Evolutionary conservation across 2,329 filamentous ascomycete species (phyloP).

Genomic region (Colletotrichum brevisporum): DNA sequence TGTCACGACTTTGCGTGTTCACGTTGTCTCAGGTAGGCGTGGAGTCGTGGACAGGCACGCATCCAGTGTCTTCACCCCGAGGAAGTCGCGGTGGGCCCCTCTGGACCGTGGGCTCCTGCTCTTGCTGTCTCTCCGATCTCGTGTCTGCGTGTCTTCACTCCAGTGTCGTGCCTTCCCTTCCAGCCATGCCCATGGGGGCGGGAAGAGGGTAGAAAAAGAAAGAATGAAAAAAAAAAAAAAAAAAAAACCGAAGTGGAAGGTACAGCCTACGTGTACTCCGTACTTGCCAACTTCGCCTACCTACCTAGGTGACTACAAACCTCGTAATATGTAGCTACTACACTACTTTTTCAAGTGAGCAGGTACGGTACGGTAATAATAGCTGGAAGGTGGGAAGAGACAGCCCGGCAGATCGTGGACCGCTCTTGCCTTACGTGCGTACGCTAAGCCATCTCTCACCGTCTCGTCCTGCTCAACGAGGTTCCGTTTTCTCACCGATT

Average conservation of each 20-base stretch:
- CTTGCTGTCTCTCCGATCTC: neutral
- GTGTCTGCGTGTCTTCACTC: slow-evolving; percentile 25
- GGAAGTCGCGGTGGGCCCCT: no score
- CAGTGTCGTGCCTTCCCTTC: slow-evolving; percentile 9
- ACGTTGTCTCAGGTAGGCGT: no score
- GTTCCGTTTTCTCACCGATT: slow-evolving; percentile 38
- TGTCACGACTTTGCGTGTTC: no score
- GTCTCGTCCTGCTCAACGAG: slow-evolving; percentile 8
- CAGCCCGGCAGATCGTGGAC: no score
- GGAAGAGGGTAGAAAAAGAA: slow-evolving; percentile 10
- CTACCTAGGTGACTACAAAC: no score
- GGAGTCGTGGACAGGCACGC: no score
- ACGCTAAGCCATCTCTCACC: slow-evolving; percentile 3
- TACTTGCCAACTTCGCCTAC: no score
- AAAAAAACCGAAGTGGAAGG: slow-evolving; percentile 16
- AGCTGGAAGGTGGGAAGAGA: no score
- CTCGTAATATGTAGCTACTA: no score
- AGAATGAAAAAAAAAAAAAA: neutral
- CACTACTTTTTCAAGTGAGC: no score
- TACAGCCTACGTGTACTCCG: slow-evolving; percentile 7
- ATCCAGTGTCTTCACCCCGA: no score
- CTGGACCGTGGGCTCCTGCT: neutral
- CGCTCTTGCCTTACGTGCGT: slow-evolving; percentile 30
- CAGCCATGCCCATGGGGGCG: neutral
- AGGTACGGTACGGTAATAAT: no score